phyloP scores from a whole-genome alignment of 139 green algal species.

The Raphidocelis subcapitata region DNA sequence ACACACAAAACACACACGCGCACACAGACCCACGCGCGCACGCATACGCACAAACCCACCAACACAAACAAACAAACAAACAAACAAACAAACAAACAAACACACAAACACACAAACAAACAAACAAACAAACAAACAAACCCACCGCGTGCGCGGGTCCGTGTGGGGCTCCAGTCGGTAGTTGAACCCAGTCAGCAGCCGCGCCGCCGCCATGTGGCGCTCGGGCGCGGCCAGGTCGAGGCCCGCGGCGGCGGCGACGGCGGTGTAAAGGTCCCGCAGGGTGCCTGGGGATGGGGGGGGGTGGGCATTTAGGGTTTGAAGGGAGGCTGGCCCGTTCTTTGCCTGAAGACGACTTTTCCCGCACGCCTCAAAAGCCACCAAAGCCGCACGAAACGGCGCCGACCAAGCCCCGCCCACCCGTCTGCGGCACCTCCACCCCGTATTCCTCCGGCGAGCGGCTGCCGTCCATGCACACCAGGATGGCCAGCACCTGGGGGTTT shows the following conservation, averaged over 20 bases:
- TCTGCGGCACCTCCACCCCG: constrained; percentile 39
- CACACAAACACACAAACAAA: too few species aligned
- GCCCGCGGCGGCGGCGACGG: constrained; percentile 26
- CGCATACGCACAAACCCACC: too few species aligned
- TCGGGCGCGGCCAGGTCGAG: constrained; percentile 18
- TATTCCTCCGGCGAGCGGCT: constrained; percentile 28
- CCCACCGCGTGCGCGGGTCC: too few species aligned
- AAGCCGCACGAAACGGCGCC: too few species aligned
- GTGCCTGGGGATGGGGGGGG: constrained; percentile 34
- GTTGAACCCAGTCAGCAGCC: constrained; percentile 20
- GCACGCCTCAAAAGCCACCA: not conserved
- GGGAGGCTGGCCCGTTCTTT: too few species aligned
- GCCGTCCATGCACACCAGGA: constrained; percentile 60
- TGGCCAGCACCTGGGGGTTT: constrained; percentile 59
- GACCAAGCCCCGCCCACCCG: constrained; percentile 22
- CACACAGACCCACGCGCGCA: too few species aligned
- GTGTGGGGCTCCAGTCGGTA: too few species aligned
- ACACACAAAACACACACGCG: too few species aligned
- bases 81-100: too few species aligned
- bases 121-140: too few species aligned
- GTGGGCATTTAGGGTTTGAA: too few species aligned
- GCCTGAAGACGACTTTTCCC: not conserved
- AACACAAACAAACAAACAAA: too few species aligned
- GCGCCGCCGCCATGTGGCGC: constrained; percentile 34
- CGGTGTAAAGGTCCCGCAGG: constrained; percentile 47